These are phyloP conservation scores for Fusarium sp. DNA, from an alignment of 2,329 filamentous ascomycete genomes.

Conservation along the genomic window DNA sequence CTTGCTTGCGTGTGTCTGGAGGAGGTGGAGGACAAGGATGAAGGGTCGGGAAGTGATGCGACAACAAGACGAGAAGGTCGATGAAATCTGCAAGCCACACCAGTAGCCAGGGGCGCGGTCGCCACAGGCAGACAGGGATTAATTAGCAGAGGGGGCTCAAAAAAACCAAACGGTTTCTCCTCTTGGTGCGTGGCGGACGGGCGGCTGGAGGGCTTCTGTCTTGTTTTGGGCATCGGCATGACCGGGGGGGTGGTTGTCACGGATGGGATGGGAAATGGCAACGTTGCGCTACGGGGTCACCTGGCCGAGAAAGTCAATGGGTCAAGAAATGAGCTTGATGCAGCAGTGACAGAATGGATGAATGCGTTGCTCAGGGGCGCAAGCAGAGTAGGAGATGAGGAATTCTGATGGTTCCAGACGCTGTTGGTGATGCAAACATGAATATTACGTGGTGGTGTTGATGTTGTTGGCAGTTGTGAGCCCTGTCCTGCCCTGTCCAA, in stretches of 20 bases:
- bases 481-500: neutral
- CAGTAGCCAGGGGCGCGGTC: constrained; percentile 22
- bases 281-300: constrained; percentile 27
- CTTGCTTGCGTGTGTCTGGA: neutral
- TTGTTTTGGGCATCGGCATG: constrained; percentile 1
- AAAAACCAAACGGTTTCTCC: constrained; percentile 19
- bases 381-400: neutral
- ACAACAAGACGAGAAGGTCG: neutral
- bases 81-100: constrained; percentile 24
- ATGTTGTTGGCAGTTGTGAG: neutral
- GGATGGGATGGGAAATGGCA: constrained; percentile 15
- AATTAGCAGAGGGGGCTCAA: constrained; percentile 2
- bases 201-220: neutral
- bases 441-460: neutral
- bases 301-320: constrained; percentile 10
- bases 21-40: neutral
- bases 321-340: constrained; percentile 31
- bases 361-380: constrained; percentile 18
- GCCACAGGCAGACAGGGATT: constrained; percentile 24
- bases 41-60: neutral
- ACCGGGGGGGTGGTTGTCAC: constrained; percentile 12
- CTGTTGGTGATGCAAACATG: constrained; percentile 8
- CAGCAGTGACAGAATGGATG: constrained; percentile 1
- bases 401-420: neutral
- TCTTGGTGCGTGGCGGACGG: neutral